A percentile compares a stretch with the other conserved stretches of the same genome.
Conservation (phyloP, 768 basidiomycete genomes). For the Calocybe cyanea region DNA sequence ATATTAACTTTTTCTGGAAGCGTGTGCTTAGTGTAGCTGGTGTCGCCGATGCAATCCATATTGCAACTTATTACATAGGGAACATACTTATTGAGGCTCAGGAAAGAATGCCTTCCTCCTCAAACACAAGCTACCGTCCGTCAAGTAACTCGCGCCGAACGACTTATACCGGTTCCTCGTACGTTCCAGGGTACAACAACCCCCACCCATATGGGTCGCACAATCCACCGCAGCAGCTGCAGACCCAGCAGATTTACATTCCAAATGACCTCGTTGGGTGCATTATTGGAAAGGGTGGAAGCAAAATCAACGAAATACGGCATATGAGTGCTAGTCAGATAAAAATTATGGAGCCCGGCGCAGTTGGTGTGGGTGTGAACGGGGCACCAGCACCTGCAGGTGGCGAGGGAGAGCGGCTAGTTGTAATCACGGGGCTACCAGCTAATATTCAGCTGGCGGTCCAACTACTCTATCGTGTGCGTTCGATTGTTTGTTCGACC, state of each 20-base stretch:
- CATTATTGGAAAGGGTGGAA: constrained; percentile 97
- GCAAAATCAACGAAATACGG: constrained; percentile 98
- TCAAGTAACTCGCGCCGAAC: constrained; percentile 50
- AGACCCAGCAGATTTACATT: constrained; percentile 98
- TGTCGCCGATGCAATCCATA: constrained; percentile 98
- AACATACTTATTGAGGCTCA: constrained; percentile 95
- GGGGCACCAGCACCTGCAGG: constrained; percentile 70
- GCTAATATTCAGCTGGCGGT: constrained; percentile 96
- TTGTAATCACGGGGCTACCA: constrained; percentile 96
- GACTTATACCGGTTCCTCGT: constrained; percentile 52
- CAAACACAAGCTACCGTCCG: constrained; percentile 67
- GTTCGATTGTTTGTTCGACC: constrained; percentile 20
- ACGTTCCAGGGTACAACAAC: constrained; percentile 63
- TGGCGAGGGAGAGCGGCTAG: constrained; percentile 84
- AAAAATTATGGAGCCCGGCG: constrained; percentile 98
- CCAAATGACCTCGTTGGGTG: constrained; percentile 96
- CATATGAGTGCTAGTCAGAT: constrained; percentile 94
- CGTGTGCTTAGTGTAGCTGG: constrained; percentile 97
- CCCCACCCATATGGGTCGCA: constrained; percentile 47
- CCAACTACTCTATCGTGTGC: constrained; percentile 80
- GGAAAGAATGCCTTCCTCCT: constrained; percentile 72
- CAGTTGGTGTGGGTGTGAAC: constrained; percentile 61
- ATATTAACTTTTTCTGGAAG: constrained; percentile 37
- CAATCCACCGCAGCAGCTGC: constrained; percentile 68
- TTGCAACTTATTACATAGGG: constrained; percentile 98